Conservation (phyloP, 768 basidiomycete species). For the Pisolithus marmoratus region DNA sequence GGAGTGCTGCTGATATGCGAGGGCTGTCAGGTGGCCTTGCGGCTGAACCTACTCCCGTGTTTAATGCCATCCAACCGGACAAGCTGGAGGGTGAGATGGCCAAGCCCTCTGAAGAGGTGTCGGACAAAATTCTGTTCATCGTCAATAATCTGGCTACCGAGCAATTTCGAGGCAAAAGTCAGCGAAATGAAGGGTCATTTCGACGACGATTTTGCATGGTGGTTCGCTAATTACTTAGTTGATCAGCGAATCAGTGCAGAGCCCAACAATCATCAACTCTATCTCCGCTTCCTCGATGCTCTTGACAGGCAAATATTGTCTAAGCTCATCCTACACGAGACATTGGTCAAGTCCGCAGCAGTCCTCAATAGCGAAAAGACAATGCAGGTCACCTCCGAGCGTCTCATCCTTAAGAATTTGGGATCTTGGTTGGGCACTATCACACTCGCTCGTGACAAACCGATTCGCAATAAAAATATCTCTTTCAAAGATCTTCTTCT, state of each 20-base stretch:
- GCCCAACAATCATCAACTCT: conserved; percentile 94
- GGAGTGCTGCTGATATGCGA: conserved; percentile 34
- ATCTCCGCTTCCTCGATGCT: conserved; percentile 88
- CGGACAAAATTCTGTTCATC: conserved; percentile 94
- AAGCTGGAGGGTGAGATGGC: conserved; percentile 53
- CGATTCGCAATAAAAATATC: conserved; percentile 88
- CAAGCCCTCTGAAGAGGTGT: conserved; percentile 77
- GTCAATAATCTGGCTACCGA: conserved; percentile 96
- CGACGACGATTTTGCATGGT: conserved; percentile 76
- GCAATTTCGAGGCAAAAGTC: conserved; percentile 86
- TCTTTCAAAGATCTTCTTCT: conserved; percentile 97
- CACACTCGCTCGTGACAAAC: conserved; percentile 87
- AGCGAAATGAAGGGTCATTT: conserved; percentile 83
- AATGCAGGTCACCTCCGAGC: conserved; percentile 78
- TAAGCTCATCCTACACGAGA: conserved; percentile 88
- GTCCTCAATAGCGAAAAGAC: conserved; percentile 91
- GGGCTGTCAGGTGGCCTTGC: conserved; percentile 32
- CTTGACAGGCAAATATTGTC: conserved; percentile 62
- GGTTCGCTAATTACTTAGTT: conserved; percentile 98
- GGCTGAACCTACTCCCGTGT: conserved; percentile 49
- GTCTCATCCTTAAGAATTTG: conserved; percentile 86
- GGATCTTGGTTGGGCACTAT: conserved; percentile 93
- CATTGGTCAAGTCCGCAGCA: conserved; percentile 77
- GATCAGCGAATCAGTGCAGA: conserved; percentile 94
- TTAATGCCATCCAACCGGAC: conserved; percentile 77